phyloP scores from a whole-genome alignment of 1,284 basidiomycete genomes.

The Kwoniella shivajii region DNA sequence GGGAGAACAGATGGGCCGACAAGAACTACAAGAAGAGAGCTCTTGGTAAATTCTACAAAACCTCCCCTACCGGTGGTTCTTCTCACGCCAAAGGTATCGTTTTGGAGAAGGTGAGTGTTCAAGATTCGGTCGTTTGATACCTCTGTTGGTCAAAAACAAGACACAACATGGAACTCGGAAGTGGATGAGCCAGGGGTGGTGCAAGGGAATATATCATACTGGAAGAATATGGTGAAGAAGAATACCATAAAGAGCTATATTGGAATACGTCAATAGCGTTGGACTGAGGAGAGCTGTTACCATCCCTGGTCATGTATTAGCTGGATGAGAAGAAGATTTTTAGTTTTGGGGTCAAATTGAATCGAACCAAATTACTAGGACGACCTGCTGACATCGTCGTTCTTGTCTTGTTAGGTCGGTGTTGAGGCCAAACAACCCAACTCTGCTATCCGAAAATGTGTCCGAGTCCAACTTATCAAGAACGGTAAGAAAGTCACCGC shows the following conservation, averaged over 20 bases:
- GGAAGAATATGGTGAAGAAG: background rate
- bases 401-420: conserved; percentile 55
- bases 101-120: conserved; percentile 76
- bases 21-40: conserved; percentile 99
- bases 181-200: conserved; percentile 1
- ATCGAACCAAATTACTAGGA: too few species aligned
- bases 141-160: too few species aligned
- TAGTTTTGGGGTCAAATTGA: too few species aligned
- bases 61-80: conserved; percentile 97
- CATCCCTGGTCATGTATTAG: too few species aligned
- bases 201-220: background rate
- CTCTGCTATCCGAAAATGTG: conserved; percentile 99
- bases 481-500: conserved; percentile 99
- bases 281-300: too few species aligned
- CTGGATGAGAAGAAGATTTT: too few species aligned
- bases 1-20: conserved; percentile 99
- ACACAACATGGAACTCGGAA: background rate
- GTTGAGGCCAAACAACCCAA: conserved; percentile 81
- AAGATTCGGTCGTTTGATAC: background rate
- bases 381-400: background rate
- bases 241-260: background rate
- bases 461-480: conserved; percentile 99
- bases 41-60: conserved; percentile 99
- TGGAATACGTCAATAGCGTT: too few species aligned
- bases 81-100: conserved; percentile 99